Conservation (phyloP, 2,329 filamentous ascomycete genomes). For the Ustilaginoidea virens region DNA sequence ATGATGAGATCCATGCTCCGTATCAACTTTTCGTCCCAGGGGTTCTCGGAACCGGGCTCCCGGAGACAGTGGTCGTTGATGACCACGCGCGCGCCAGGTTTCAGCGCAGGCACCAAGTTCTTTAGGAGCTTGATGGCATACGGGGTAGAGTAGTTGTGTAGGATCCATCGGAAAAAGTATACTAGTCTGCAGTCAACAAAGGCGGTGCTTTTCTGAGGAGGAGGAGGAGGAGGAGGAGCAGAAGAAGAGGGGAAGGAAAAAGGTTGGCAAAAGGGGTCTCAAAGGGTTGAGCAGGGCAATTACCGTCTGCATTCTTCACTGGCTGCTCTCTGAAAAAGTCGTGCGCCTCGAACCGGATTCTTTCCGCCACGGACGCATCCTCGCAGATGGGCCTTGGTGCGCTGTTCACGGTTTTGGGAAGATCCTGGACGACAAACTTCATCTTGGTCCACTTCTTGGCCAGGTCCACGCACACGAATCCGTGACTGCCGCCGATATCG, state of each 20-base stretch:
- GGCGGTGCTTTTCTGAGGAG: too few relatives aligned
- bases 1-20: slow-evolving; percentile 36
- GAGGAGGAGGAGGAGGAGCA: too few relatives aligned
- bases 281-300: neutral
- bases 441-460: slow-evolving; percentile 33
- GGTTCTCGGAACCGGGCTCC: slow-evolving; percentile 20
- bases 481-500: slow-evolving; percentile 43
- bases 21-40: slow-evolving; percentile 31
- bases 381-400: slow-evolving; percentile 27
- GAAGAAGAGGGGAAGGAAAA: too few relatives aligned
- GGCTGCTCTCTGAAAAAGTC: slow-evolving; percentile 44
- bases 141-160: slow-evolving; percentile 45
- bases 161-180: slow-evolving; percentile 43
- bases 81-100: slow-evolving; percentile 34
- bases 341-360: slow-evolving; percentile 31
- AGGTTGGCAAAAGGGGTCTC: too few relatives aligned
- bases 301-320: slow-evolving; percentile 34
- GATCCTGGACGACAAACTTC: slow-evolving; percentile 40
- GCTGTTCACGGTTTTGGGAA: slow-evolving; percentile 30
- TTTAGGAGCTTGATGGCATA: slow-evolving; percentile 32
- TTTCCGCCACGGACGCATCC: slow-evolving; percentile 20
- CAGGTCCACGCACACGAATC: slow-evolving; percentile 39
- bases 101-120: slow-evolving; percentile 36
- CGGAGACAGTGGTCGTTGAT: slow-evolving; percentile 30
- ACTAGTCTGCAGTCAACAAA: too few relatives aligned